Evolutionary conservation across 345 rosid genomes (phyloP), one percentile per base, ranked within the genome.

Genomic region (Acer campestre): DNA sequence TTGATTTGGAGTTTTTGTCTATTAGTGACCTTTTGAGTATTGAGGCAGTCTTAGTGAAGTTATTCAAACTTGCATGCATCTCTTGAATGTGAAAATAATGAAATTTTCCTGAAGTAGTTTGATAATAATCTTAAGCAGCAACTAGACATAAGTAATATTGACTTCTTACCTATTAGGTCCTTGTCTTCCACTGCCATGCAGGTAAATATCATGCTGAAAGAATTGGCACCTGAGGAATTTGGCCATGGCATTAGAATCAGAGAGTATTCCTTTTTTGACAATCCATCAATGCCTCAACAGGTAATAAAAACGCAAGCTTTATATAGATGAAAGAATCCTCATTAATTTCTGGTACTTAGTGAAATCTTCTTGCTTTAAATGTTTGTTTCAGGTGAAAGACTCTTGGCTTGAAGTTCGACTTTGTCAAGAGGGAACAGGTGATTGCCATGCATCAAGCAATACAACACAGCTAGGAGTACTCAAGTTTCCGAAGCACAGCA

Each of bases 381-480:
- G 48, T 63, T 55, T 66, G 59, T 79, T 87, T 75, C 82, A 96
- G 99, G 99, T 96, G 51, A 92, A 89, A 81, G 97, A 92, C 77
- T 96, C 99, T 27, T 85, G 97, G 93, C 94, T 96, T 72, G 91
- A 92, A 81, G 98, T 96, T 83, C 91, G 88, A 78, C 90, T 92
- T 76, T 96, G 99, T 88, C 90, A 88, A 85, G 94, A 78, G 80
- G 97, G 93, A 80, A 81, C 81, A 6, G 67, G 82, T 65, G 91
- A 82, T 78, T 96, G 99, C 66, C 80, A 75, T 61, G 89, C 86
- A 20, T 81, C 92, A 49, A 89, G 82, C 82, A 86, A 76, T 72
- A 86, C 88, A 69, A 88, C 80, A 70, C 81, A 80, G n/a, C 81
- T 81, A 17, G 85, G 92, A 63, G 61, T 85, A 75, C 86, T 96